A percentile compares a stretch with the other conserved stretches of the same genome.
phyloP scores from a whole-genome alignment of 345 rosid genomes.

The Euclidium syriacum region DNA sequence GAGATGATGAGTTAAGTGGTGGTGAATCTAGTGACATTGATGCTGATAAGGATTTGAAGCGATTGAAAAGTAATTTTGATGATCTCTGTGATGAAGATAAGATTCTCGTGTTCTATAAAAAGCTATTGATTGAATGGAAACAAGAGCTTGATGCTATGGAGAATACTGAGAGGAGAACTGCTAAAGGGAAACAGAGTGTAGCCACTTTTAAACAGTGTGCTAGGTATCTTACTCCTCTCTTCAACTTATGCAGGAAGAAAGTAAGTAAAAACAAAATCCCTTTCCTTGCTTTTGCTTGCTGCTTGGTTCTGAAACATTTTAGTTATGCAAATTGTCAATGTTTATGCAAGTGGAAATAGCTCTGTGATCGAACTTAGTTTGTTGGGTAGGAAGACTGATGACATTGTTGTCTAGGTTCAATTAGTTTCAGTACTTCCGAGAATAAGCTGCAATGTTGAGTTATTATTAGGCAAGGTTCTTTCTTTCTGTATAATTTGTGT shows the following conservation, averaged over 20 bases:
- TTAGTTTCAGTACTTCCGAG: not conserved
- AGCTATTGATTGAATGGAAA: conserved; percentile 86
- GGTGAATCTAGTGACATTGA: conserved; percentile 95
- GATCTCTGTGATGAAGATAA: conserved; percentile 92
- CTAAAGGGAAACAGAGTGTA: conserved; percentile 84
- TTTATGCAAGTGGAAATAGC: not conserved
- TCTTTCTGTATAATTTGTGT: no score
- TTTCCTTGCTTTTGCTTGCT: conserved; percentile 1
- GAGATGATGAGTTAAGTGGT: conserved; percentile 71
- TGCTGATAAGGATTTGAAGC: conserved; percentile 72
- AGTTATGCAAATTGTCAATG: not conserved
- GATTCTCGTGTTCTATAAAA: conserved; percentile 87
- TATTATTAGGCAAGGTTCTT: no score
- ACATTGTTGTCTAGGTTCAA: not conserved
- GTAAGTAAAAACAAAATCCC: conserved; percentile 53
- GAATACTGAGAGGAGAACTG: conserved; percentile 79
- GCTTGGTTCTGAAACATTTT: not conserved
- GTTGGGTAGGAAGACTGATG: not conserved
- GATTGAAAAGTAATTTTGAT: conserved; percentile 83
- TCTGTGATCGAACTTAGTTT: not conserved
- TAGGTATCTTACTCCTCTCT: conserved; percentile 76
- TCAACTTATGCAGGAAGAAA: conserved; percentile 98
- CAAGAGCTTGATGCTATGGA: conserved; percentile 83
- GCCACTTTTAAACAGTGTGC: conserved; percentile 98
- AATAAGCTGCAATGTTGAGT: no score